These are phyloP conservation scores for Solanum pinnatisectum DNA, from an alignment of 257 asterid species.

Conservation along the genomic window DNA sequence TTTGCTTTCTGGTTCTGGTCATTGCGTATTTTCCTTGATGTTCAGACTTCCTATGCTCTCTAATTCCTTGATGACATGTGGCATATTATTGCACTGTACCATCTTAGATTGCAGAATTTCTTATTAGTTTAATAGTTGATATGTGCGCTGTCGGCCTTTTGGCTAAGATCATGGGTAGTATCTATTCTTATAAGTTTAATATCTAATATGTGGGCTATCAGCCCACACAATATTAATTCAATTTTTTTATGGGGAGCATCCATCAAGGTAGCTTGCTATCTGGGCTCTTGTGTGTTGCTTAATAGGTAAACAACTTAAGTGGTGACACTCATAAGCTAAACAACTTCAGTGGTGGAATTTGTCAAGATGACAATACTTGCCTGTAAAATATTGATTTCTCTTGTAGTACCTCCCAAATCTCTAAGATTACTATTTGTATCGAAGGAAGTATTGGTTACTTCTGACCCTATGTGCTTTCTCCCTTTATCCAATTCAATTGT, in stretches of 20 bases:
- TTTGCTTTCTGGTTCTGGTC: background rate
- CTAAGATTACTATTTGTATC: background rate
- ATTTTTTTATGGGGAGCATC: background rate
- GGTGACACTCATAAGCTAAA: background rate
- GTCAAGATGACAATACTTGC: background rate
- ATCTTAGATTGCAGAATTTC: background rate
- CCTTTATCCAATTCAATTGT: background rate
- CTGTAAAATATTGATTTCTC: background rate
- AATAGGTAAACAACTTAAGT: background rate
- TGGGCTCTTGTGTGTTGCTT: background rate
- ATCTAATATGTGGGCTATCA: background rate
- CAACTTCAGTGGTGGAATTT: background rate
- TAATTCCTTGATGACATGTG: background rate
- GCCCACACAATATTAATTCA: background rate
- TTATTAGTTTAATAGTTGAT: background rate
- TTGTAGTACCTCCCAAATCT: background rate
- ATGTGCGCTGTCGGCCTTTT: background rate
- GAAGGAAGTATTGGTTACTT: background rate
- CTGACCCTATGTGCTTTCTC: background rate
- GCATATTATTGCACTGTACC: background rate
- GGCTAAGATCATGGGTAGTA: background rate
- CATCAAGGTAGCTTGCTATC: background rate
- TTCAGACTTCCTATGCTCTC: background rate
- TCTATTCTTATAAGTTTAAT: background rate
- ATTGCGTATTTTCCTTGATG: background rate